Evolutionary conservation across 805 yeast genomes (phyloP).

Genomic region (Barnettozyma vustinii): DNA sequence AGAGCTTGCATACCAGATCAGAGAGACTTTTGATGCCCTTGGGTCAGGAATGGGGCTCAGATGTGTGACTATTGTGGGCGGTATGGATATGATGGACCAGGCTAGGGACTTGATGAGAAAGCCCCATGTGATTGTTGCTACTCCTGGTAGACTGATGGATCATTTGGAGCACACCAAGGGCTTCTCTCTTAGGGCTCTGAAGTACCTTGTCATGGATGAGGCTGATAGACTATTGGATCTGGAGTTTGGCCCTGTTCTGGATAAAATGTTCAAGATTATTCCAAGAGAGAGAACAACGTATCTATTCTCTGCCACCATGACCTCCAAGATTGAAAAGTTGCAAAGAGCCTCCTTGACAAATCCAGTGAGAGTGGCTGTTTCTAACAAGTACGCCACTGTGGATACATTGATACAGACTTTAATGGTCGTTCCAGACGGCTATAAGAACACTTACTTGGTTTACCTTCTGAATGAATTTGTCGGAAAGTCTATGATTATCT

Average conservation of each 20-base stretch:
- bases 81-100: conserved; percentile 98
- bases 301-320: conserved; percentile 94
- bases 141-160: conserved; percentile 92
- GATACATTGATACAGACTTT: conserved; percentile 86
- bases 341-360: conserved; percentile 87
- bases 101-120: conserved; percentile 89
- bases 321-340: conserved; percentile 88
- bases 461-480: conserved; percentile 74
- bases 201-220: conserved; percentile 90
- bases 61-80: conserved; percentile 87
- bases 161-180: conserved; percentile 92
- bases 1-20: conserved; percentile 82
- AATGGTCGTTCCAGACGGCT: conserved; percentile 88
- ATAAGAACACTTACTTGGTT: conserved; percentile 82
- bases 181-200: conserved; percentile 70
- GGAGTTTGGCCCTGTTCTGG: conserved; percentile 95
- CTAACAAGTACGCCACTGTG: conserved; percentile 85
- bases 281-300: conserved; percentile 83
- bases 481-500: conserved; percentile 85
- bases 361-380: conserved; percentile 89
- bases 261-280: conserved; percentile 74
- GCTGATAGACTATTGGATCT: conserved; percentile 93
- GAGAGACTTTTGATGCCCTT: conserved; percentile 91
- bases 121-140: conserved; percentile 93
- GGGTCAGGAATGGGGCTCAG: conserved; percentile 92